Evolutionary conservation across 768 basidiomycete species (phyloP).

Genomic region (Trametes coccinea): DNA sequence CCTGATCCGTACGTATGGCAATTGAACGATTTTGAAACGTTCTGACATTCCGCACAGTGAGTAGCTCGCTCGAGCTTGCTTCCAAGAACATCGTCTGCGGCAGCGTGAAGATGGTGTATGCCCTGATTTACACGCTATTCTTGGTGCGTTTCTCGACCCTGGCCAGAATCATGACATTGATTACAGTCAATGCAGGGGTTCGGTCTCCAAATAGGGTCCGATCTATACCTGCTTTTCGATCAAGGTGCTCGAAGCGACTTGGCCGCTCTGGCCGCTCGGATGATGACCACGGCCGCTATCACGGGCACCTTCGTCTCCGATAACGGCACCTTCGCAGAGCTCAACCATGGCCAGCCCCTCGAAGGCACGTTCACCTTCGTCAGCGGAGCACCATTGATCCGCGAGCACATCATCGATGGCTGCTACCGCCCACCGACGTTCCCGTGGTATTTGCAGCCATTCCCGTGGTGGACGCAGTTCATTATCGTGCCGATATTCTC

Average conservation of each 20-base stretch:
- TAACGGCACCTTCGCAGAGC: slow-evolving; percentile 42
- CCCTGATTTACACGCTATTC: slow-evolving; percentile 85
- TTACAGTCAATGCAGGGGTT: slow-evolving; percentile 47
- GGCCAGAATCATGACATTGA: not conserved
- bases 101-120: slow-evolving; percentile 86
- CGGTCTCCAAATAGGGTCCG: slow-evolving; percentile 81
- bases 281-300: slow-evolving; percentile 51
- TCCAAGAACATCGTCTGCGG: slow-evolving; percentile 86
- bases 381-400: slow-evolving; percentile 46
- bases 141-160: slow-evolving; percentile 33
- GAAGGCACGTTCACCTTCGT: slow-evolving; percentile 69
- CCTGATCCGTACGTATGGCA: slow-evolving; percentile 59
- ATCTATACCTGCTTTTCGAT: slow-evolving; percentile 76
- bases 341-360: slow-evolving; percentile 43
- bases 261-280: slow-evolving; percentile 50
- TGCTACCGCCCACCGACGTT: slow-evolving; percentile 68
- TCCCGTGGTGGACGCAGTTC: slow-evolving; percentile 77
- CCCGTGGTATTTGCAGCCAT: slow-evolving; percentile 80
- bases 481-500: slow-evolving; percentile 78
- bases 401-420: slow-evolving; percentile 55
- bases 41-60: slow-evolving; percentile 47
- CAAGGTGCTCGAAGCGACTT: slow-evolving; percentile 52
- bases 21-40: slow-evolving; percentile 9
- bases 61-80: slow-evolving; percentile 79
- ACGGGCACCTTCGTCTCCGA: slow-evolving; percentile 71